Percentiles rank a stretch among this genome's conserved stretches.
phyloP scores from a whole-genome alignment of 768 basidiomycete genomes.

The Sporobolomyces roseus region DNA sequence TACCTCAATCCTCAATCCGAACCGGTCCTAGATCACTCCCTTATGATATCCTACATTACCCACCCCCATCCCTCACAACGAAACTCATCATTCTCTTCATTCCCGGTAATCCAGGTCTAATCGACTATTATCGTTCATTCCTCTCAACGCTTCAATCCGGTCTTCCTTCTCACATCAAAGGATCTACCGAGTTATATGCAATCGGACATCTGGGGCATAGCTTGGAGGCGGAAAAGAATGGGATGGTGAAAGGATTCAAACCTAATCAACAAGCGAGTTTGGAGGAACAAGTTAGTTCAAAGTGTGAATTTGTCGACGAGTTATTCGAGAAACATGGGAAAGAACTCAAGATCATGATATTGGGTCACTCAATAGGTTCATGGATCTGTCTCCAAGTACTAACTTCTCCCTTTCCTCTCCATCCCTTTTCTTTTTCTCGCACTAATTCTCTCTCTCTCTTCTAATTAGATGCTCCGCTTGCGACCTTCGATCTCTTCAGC shows the following conservation, averaged over 20 bases:
- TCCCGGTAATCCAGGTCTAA: slow-evolving; percentile 59
- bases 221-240: neutral
- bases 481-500: slow-evolving; percentile 52
- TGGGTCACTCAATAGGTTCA: slow-evolving; percentile 68
- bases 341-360: slow-evolving; percentile 52
- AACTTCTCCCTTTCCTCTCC: slow-evolving; percentile 20
- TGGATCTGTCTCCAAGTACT: slow-evolving; percentile 65
- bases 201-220: slow-evolving; percentile 59
- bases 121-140: slow-evolving; percentile 67
- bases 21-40: slow-evolving; percentile 15
- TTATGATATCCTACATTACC: slow-evolving; percentile 18
- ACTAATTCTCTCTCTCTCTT: too few species aligned
- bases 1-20: neutral
- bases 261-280: slow-evolving; percentile 17
- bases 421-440: slow-evolving; percentile 9
- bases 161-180: slow-evolving; percentile 30
- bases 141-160: slow-evolving; percentile 55
- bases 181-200: slow-evolving; percentile 40
- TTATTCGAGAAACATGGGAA: slow-evolving; percentile 39
- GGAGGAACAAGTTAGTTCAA: slow-evolving; percentile 52
- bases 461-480: slow-evolving; percentile 56
- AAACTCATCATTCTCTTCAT: slow-evolving; percentile 34
- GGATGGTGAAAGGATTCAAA: slow-evolving; percentile 11
- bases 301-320: slow-evolving; percentile 58
- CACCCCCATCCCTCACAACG: neutral